Evolutionary conservation across 75 land plant genomes (phyloP).

Genomic region (Selaginella moellendorffii): DNA sequence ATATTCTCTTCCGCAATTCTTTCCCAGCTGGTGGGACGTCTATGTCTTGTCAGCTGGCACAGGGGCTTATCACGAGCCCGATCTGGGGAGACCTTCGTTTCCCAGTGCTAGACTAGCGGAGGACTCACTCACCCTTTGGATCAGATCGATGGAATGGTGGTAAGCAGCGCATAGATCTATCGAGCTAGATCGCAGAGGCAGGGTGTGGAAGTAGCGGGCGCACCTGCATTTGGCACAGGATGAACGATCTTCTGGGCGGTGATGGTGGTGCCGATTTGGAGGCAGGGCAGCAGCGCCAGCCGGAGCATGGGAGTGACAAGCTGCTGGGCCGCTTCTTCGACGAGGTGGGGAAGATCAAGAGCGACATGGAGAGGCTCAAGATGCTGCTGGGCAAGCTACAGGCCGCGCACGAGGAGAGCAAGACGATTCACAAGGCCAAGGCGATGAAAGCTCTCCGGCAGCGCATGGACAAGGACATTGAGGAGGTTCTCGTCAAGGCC

Average conservation of each 20-base stretch:
- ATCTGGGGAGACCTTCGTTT: background rate
- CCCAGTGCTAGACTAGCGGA: background rate
- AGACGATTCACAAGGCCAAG: slow-evolving; percentile 37
- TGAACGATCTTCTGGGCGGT: background rate
- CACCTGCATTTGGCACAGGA: background rate
- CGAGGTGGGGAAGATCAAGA: slow-evolving; percentile 49
- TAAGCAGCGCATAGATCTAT: background rate
- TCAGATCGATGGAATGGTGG: background rate
- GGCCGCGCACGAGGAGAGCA: slow-evolving; percentile 41
- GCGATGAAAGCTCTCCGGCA: slow-evolving; percentile 38
- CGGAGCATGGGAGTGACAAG: no score
- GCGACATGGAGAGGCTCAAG: slow-evolving; percentile 48
- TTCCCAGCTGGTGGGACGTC: no score
- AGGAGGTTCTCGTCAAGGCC: slow-evolving; percentile 39
- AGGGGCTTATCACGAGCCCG: no score
- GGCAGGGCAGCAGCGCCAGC: background rate
- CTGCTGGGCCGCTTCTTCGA: slow-evolving; percentile 44
- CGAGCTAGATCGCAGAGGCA: no score
- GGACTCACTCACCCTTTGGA: no score
- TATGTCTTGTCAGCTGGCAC: background rate
- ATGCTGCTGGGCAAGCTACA: slow-evolving; percentile 35
- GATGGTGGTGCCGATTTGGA: background rate
- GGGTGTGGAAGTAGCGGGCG: no score
- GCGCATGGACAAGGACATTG: slow-evolving; percentile 44
- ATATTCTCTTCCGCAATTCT: no score